Evolutionary conservation across 495 filamentous ascomycete species (phyloP), one percentile per base, ranked within the genome.

Genomic region (Hyaloscypha hepaticicola): DNA sequence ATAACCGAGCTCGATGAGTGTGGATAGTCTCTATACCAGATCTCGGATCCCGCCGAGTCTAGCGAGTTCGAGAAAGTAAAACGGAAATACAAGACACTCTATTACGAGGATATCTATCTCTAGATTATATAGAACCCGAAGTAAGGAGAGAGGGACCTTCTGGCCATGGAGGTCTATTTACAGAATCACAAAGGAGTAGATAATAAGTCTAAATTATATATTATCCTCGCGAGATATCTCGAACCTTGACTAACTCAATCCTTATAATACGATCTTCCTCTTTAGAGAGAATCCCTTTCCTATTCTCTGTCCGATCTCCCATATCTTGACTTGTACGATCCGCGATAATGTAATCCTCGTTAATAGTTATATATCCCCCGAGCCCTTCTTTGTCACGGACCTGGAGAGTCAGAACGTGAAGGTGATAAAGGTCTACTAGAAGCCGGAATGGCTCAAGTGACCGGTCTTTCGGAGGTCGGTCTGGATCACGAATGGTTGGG

Each of bases 141-240:
- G 60, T 58, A 58, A 31, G 58, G 69, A 38, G 60, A 64, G 49
- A 31, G 66, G 26, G 74, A 74, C 60, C 52, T 65, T 16, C 71
- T 70, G 0, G 69, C 68, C 7, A 73, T 74, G 63, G 68, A 64
- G 34, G 67, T 76, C 56, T 56, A 55, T 41, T 41, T 76, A 12
- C 41, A 51, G 28, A 53, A 74, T 64, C 61, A 74, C 52, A 75
- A 75, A 68, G 72, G 72, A 29, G 64, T 60, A 28, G 73, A 75
- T 62, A 72, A 71, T 21, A 75, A 73, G 61, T 70, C 73, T n/a
- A 74, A 72, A 65, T 73, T 68, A 68, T 75, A 72, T 45, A 66
- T 70, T 59, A 9, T 31, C 61, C 48, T 63, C 25, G 50, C 60
- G 5, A n/a, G 5, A n/a, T 29, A 11, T 48, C 33, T 28, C 59